phyloP scores from a whole-genome alignment of 2,329 filamentous ascomycete genomes.

The Grosmannia huntii region DNA sequence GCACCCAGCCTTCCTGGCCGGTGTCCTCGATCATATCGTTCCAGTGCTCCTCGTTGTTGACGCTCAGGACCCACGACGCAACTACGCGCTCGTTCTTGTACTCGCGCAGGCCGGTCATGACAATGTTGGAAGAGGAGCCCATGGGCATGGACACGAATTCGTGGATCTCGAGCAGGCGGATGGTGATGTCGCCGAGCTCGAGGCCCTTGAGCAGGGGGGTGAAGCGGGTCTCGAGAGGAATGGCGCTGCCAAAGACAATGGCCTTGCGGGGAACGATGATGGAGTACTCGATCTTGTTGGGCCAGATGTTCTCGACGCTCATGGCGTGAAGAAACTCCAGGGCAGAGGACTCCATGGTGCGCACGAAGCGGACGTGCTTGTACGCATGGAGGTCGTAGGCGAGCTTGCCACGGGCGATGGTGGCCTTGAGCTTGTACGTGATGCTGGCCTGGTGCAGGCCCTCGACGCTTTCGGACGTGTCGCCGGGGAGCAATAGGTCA shows the following conservation, averaged over 20 bases:
- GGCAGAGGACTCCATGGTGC: slow-evolving; percentile 63
- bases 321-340: slow-evolving; percentile 75
- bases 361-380: slow-evolving; percentile 66
- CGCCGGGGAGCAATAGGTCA: slow-evolving; percentile 57
- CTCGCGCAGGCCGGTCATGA: slow-evolving; percentile 34
- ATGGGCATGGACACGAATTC: slow-evolving; percentile 33
- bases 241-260: slow-evolving; percentile 79
- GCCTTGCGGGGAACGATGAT: slow-evolving; percentile 90
- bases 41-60: slow-evolving; percentile 50
- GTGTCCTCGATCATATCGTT: slow-evolving; percentile 56
- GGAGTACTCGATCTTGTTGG: slow-evolving; percentile 93
- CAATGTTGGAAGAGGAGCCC: slow-evolving; percentile 29
- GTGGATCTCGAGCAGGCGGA: slow-evolving; percentile 68
- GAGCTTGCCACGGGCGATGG: slow-evolving; percentile 75
- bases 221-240: slow-evolving; percentile 75
- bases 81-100: slow-evolving; percentile 55
- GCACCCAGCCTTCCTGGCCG: slow-evolving; percentile 51
- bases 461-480: slow-evolving; percentile 77
- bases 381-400: slow-evolving; percentile 73
- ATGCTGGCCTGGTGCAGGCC: slow-evolving; percentile 77
- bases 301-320: slow-evolving; percentile 96
- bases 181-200: slow-evolving; percentile 67
- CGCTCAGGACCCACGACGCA: slow-evolving; percentile 41
- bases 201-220: slow-evolving; percentile 83
- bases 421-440: slow-evolving; percentile 83